Evolutionary conservation across 345 rosid species (phyloP).

Genomic region (Toxicodendron radicans): DNA sequence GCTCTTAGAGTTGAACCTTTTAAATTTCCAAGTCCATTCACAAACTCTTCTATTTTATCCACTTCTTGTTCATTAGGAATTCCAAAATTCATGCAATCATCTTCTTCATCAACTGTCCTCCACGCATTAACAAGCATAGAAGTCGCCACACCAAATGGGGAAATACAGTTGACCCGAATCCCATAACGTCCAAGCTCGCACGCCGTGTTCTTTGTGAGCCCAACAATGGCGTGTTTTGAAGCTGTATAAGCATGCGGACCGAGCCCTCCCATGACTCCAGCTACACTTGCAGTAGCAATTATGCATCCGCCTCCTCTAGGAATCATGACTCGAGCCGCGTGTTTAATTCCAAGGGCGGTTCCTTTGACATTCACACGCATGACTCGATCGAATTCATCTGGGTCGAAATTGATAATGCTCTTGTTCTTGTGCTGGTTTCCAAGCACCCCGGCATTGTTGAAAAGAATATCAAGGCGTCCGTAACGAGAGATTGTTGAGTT

Average conservation of each 20-base stretch:
- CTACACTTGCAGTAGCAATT: conserved; percentile 77
- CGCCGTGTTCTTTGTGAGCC: conserved; percentile 75
- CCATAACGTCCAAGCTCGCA: conserved; percentile 77
- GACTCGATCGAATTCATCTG: conserved; percentile 60
- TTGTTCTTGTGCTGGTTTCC: conserved; percentile 65
- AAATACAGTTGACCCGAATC: conserved; percentile 78
- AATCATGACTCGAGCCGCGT: conserved; percentile 77
- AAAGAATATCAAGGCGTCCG: conserved; percentile 57
- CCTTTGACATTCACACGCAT: conserved; percentile 77
- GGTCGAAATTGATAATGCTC: conserved; percentile 68
- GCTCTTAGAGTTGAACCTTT: conserved; percentile 57
- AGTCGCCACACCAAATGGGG: conserved; percentile 90
- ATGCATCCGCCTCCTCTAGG: conserved; percentile 59
- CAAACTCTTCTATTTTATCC: conserved; percentile 68
- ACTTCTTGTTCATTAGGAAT: conserved; percentile 41
- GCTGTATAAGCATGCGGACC: conserved; percentile 92
- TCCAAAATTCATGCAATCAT: conserved; percentile 33
- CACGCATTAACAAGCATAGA: conserved; percentile 70
- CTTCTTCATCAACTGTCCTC: conserved; percentile 39
- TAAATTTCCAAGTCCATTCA: conserved; percentile 60
- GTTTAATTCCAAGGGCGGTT: conserved; percentile 71
- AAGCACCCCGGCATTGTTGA: conserved; percentile 85
- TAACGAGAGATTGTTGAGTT: conserved; percentile 48
- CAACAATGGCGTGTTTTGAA: conserved; percentile 83
- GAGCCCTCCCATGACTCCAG: conserved; percentile 79